Evolutionary conservation across 495 filamentous ascomycete genomes (phyloP).

Genomic region (Clavariopsis aquatica): DNA sequence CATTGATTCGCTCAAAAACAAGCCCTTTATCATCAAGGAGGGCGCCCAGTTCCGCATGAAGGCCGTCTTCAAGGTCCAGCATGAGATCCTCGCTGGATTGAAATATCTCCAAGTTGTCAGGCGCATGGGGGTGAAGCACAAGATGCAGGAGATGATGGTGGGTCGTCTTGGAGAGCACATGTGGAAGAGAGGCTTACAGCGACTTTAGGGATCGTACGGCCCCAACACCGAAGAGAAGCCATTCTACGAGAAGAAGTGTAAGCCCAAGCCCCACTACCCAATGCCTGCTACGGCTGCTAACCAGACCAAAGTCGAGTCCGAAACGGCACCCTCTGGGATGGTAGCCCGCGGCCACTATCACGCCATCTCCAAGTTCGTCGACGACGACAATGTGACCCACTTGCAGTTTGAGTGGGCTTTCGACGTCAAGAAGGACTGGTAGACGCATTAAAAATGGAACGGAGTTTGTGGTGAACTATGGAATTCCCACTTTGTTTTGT

Average conservation of each 20-base stretch:
- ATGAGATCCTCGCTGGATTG: constrained; percentile 88
- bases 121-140: constrained; percentile 79
- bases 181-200: constrained; percentile 5
- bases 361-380: constrained; percentile 81
- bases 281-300: not conserved
- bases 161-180: not conserved
- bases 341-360: constrained; percentile 82
- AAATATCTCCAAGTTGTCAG: constrained; percentile 94
- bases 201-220: constrained; percentile 72
- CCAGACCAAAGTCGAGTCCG: constrained; percentile 68
- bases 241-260: constrained; percentile 86
- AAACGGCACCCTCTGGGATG: constrained; percentile 89
- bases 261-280: constrained; percentile 39
- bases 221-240: constrained; percentile 85
- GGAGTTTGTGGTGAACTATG: not conserved
- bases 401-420: constrained; percentile 92
- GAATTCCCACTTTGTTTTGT: not conserved
- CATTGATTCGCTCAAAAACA: constrained; percentile 70
- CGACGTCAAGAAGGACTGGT: constrained; percentile 94
- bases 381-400: constrained; percentile 86
- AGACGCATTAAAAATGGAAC: constrained; percentile 2
- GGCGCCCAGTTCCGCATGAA: constrained; percentile 89
- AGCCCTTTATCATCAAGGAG: constrained; percentile 97
- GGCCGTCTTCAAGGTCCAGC: constrained; percentile 89
- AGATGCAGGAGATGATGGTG: constrained; percentile 96